Conservation (phyloP, 129 eudicot species). For the Rutidosis leptorrhynchoides region DNA sequence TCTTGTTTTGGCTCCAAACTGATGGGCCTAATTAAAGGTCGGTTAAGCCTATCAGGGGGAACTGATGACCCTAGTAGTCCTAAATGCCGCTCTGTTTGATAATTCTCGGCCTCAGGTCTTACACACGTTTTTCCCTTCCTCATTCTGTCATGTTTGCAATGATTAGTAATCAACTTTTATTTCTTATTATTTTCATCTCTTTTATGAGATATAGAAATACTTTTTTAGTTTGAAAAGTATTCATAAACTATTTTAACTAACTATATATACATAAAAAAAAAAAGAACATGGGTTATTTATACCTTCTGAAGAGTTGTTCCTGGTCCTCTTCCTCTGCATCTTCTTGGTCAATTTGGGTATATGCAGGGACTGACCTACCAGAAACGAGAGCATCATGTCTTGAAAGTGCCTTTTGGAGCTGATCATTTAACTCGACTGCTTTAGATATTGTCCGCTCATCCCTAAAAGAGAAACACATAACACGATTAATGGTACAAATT, state of each 20-base stretch:
- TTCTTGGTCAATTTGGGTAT: slow-evolving; percentile 52
- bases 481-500: slow-evolving; percentile 20
- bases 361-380: slow-evolving; percentile 40
- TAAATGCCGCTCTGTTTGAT: slow-evolving; percentile 39
- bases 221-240: background rate
- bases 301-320: slow-evolving; percentile 93
- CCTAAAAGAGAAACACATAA: slow-evolving; percentile 32
- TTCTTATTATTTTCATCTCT: too few relatives aligned
- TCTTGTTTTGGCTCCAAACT: slow-evolving; percentile 54
- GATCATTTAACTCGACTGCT: slow-evolving; percentile 89
- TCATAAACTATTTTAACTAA: background rate
- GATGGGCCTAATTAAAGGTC: slow-evolving; percentile 84
- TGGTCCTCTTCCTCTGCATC: slow-evolving; percentile 81
- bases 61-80: slow-evolving; percentile 49
- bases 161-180: too few relatives aligned
- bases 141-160: slow-evolving; percentile 46
- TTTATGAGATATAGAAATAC: too few relatives aligned
- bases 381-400: slow-evolving; percentile 74
- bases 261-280: background rate
- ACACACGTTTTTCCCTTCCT: slow-evolving; percentile 87
- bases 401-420: slow-evolving; percentile 62
- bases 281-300: background rate
- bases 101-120: slow-evolving; percentile 60
- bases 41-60: slow-evolving; percentile 64
- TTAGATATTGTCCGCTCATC: slow-evolving; percentile 69